Evolutionary conservation across 192 early-diverging fungal species (phyloP), one percentile per base, ranked within the genome.

Genomic region (Gaertneriomyces sp.): DNA sequence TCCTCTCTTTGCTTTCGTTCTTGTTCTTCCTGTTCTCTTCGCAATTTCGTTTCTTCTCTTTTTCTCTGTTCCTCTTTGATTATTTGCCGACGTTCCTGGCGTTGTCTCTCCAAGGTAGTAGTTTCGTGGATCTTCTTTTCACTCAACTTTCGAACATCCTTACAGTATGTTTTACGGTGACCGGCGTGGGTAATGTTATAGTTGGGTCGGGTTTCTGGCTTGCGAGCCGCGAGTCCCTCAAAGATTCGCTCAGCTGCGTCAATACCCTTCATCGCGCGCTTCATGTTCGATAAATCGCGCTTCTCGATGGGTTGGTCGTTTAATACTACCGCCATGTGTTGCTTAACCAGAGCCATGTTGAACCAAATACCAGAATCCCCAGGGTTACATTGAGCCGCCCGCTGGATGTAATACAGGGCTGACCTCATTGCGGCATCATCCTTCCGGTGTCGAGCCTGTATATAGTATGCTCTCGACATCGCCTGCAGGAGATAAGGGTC

Each of bases 331-430:
- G 91, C 91, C 45, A 87, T 90, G 3, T 87, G 82, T 61, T 94
- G 93, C 71, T 93, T 88, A 25, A 93, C 81, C 14, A 97, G 68
- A 2, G 92, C 94, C 64, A 92, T 33, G 54, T 79, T 72, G 66
- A 70, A 79, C 5, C 53, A 59, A 9, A 75, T 58, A 14, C 74
- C 54, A 33, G 61, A 41, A 44, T 72, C 73, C 14, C 47, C 45
- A 12, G 78, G 84, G 71, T 69, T 84, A 76, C 53, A 79, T 78
- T 70, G 77, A 74, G 73, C 68, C 75, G 61, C 82, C 78, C 70
- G 45, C 58, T 80, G 61, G 58, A 84, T 73, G 58, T 60, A 76
- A 11, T 47, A 63, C 9, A 79, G 58, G 40, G 79, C 70, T 54
- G 38, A 17, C 19, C 64, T 45, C 77, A 82, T 78, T 5, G 75